phyloP scores from a whole-genome alignment of 805 yeast genomes.

The Myxozyma geophila region DNA sequence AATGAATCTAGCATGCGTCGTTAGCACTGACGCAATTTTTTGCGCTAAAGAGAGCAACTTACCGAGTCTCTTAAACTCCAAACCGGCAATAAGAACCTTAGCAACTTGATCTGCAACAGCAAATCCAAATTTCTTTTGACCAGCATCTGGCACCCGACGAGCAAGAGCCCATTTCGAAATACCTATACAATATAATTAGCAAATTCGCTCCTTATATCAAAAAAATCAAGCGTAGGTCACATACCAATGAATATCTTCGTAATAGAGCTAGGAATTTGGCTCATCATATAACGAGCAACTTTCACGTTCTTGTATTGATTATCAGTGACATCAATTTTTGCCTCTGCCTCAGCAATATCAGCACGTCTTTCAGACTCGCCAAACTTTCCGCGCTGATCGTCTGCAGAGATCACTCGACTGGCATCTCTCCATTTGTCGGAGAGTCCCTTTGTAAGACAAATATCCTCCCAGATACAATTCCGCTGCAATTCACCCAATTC shows the following conservation, averaged over 20 bases:
- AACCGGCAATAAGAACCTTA: slow-evolving; percentile 31
- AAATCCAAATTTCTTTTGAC: slow-evolving; percentile 40
- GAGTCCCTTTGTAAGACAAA: slow-evolving; percentile 25
- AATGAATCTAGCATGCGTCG: slow-evolving; percentile 12
- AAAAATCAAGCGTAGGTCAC: not conserved
- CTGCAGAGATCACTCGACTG: slow-evolving; percentile 22
- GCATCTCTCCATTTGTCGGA: slow-evolving; percentile 37
- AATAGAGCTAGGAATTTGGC: slow-evolving; percentile 34
- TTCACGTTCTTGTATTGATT: slow-evolving; percentile 35
- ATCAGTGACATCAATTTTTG: slow-evolving; percentile 33
- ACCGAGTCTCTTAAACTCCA: slow-evolving; percentile 31
- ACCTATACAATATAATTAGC: slow-evolving; percentile 12
- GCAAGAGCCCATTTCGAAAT: slow-evolving; percentile 32
- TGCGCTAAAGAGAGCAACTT: not conserved
- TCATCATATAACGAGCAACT: slow-evolving; percentile 31
- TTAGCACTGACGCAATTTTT: not conserved
- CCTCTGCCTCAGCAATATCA: slow-evolving; percentile 31
- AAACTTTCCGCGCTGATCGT: slow-evolving; percentile 18
- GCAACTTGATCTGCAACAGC: slow-evolving; percentile 41
- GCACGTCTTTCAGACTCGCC: slow-evolving; percentile 21
- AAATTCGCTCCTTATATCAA: not conserved
- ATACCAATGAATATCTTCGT: slow-evolving; percentile 29
- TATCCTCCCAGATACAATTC: slow-evolving; percentile 42
- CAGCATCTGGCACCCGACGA: slow-evolving; percentile 31
- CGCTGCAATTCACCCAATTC: slow-evolving; percentile 40